Percentiles rank a stretch among this genome's conserved stretches.
These are phyloP conservation scores for Solanum peruvianum DNA, from an alignment of 257 asterid species.

Conservation along the genomic window DNA sequence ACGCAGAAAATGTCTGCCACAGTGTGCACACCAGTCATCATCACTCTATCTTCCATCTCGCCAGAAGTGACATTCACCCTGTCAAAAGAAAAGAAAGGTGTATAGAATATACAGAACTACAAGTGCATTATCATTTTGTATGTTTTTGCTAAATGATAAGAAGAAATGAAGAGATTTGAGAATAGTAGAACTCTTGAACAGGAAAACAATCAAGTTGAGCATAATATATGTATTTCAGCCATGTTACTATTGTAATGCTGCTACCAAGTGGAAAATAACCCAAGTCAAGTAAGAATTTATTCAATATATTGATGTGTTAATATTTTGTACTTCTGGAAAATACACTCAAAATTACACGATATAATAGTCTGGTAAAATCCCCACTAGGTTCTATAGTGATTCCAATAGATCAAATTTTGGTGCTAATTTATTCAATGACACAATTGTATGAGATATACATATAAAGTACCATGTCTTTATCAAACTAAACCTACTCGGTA, in stretches of 20 bases:
- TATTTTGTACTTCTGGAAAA: background rate
- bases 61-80: constrained; percentile 62
- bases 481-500: too few relatives aligned
- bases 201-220: background rate
- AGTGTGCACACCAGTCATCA: constrained; percentile 67
- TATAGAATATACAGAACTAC: background rate
- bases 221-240: background rate
- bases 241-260: background rate
- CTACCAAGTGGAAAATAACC: background rate
- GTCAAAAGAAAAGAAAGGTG: background rate
- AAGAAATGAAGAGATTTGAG: background rate
- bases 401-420: background rate
- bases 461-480: too few relatives aligned
- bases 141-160: background rate
- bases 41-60: constrained; percentile 52
- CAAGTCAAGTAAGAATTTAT: background rate
- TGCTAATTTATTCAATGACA: background rate
- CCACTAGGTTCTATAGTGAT: background rate
- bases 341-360: background rate
- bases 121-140: background rate
- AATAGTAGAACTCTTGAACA: background rate
- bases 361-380: background rate
- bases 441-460: too few relatives aligned
- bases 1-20: constrained; percentile 64
- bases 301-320: background rate